These are phyloP conservation scores for Penicillium sp. DNA, from an alignment of 2,329 filamentous ascomycete species.

Conservation along the genomic window DNA sequence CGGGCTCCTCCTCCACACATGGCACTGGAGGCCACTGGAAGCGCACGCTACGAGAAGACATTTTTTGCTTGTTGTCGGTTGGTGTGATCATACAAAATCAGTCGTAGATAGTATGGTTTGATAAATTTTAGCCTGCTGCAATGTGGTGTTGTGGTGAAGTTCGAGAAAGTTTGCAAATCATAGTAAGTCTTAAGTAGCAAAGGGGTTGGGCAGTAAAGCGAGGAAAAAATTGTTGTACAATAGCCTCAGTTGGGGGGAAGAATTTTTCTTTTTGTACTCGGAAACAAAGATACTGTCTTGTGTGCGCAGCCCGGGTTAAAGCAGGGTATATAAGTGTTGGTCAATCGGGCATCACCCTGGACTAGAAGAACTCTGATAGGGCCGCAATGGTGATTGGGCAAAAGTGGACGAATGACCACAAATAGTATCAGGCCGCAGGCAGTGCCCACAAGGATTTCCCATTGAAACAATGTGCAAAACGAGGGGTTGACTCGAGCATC, in stretches of 20 bases:
- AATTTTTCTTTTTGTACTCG: constrained; percentile 7
- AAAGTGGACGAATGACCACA: constrained; percentile 15
- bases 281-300: constrained; percentile 19
- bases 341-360: constrained; percentile 26
- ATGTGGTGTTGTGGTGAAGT: constrained; percentile 15
- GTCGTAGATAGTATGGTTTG: not conserved
- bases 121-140: constrained; percentile 23
- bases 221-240: constrained; percentile 4
- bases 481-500: not conserved
- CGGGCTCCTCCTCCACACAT: constrained; percentile 47
- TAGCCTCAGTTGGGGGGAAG: constrained; percentile 4
- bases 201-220: constrained; percentile 3
- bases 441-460: not conserved
- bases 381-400: constrained; percentile 22
- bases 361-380: constrained; percentile 20
- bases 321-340: constrained; percentile 22
- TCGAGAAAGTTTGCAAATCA: constrained; percentile 5
- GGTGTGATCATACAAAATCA: constrained; percentile 10
- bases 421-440: constrained; percentile 19
- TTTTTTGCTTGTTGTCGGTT: constrained; percentile 8
- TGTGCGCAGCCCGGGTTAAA: constrained; percentile 8
- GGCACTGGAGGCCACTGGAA: constrained; percentile 45
- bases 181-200: constrained; percentile 17
- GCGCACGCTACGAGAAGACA: constrained; percentile 27
- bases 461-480: not conserved